Evolutionary conservation across 495 filamentous ascomycete genomes (phyloP).

Genomic region (Hyaloscypha finlandica): DNA sequence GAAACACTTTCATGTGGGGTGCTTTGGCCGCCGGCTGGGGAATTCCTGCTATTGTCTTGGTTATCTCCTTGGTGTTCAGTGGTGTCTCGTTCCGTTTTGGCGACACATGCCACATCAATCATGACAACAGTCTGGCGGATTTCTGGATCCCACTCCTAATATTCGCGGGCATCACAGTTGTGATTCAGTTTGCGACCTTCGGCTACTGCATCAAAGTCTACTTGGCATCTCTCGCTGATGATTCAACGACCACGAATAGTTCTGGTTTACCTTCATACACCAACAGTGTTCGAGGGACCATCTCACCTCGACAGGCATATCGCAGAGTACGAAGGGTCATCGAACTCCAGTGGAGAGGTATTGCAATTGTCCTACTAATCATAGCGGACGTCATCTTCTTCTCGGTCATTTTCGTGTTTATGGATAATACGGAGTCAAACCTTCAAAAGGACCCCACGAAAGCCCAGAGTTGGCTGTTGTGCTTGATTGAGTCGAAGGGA

Average conservation of each 20-base stretch:
- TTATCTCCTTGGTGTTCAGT: conserved; percentile 76
- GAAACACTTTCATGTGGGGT: conserved; percentile 86
- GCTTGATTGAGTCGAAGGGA: conserved; percentile 59
- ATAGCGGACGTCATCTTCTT: conserved; percentile 90
- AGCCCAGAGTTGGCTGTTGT: conserved; percentile 66
- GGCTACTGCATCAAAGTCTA: conserved; percentile 95
- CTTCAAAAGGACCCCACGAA: conserved; percentile 54
- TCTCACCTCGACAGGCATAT: conserved; percentile 86
- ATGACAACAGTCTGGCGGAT: conserved; percentile 49
- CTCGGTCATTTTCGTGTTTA: conserved; percentile 81
- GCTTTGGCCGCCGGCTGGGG: conserved; percentile 82
- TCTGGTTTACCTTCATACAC: conserved; percentile 78
- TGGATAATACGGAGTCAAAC: conserved; percentile 67
- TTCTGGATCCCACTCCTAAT: conserved; percentile 91
- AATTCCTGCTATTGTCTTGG: conserved; percentile 70
- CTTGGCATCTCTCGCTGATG: conserved; percentile 77
- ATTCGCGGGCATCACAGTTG: conserved; percentile 72
- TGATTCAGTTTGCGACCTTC: conserved; percentile 84
- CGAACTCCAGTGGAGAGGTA: conserved; percentile 92
- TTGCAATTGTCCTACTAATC: conserved; percentile 83
- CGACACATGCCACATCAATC: conserved; percentile 60
- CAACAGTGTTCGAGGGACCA: conserved; percentile 70
- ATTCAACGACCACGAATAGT: conserved; percentile 65
- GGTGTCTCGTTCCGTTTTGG: conserved; percentile 95
- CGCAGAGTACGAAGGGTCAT: conserved; percentile 81